phyloP scores from a whole-genome alignment of 2,329 filamentous ascomycete genomes.

The Albifimbria verrucaria region DNA sequence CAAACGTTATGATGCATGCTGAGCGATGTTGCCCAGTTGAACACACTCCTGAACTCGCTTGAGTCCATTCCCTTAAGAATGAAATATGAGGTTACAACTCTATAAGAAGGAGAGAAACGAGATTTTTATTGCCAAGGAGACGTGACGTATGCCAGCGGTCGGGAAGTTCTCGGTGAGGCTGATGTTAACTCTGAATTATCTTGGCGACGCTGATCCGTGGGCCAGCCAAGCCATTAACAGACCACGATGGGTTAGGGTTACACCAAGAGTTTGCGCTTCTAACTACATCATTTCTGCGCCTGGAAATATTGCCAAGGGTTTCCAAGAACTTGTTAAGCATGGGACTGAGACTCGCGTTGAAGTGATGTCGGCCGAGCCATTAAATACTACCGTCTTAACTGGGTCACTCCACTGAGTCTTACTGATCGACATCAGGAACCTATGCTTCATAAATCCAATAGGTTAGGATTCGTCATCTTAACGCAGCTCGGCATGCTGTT shows the following conservation, averaged over 20 bases:
- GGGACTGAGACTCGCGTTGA: not conserved
- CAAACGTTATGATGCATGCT: no score
- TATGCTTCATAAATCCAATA: no score
- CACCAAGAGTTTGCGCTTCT: not conserved
- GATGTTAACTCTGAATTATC: not conserved
- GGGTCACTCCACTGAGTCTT: not conserved
- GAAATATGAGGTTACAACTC: no score
- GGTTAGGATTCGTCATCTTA: not conserved
- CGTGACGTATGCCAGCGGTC: not conserved
- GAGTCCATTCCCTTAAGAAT: no score
- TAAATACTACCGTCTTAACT: no score
- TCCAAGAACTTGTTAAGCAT: no score
- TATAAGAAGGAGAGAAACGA: no score
- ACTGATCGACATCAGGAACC: not conserved
- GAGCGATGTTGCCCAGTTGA: no score
- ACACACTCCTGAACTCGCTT: no score
- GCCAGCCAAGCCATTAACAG: not conserved
- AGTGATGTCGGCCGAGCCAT: not conserved
- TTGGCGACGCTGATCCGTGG: not conserved
- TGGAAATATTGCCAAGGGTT: no score
- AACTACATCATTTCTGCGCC: no score
- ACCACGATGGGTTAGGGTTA: not conserved
- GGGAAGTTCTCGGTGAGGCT: not conserved
- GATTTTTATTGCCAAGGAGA: not conserved
- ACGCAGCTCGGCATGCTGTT: not conserved